Evolutionary conservation across 129 eudicot genomes (phyloP).

Genomic region (Solidago caesia): DNA sequence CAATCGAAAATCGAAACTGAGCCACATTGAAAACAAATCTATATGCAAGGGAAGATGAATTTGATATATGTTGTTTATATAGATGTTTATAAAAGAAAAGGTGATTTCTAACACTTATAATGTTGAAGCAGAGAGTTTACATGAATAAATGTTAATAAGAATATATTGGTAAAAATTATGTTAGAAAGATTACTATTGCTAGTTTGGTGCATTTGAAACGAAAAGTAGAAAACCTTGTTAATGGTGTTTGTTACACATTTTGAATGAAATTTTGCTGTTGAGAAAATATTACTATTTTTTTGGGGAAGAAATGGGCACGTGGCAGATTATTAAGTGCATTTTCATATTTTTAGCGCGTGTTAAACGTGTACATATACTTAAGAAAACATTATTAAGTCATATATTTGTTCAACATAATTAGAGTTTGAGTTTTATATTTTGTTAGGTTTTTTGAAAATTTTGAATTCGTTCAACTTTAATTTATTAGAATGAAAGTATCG

Average conservation of each 20-base stretch:
- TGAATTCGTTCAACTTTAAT: no score
- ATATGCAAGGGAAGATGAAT: background rate
- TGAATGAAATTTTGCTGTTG: slow-evolving; percentile 16
- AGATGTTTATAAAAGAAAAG: background rate
- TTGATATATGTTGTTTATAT: background rate
- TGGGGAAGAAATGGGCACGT: slow-evolving; percentile 27
- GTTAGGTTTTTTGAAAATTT: no score
- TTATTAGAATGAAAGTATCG: no score
- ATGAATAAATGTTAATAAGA: background rate
- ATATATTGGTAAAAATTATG: background rate
- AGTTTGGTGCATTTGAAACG: background rate
- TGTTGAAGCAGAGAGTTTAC: slow-evolving; percentile 24
- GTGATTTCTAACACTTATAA: background rate
- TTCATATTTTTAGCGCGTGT: slow-evolving; percentile 23
- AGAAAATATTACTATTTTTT: background rate
- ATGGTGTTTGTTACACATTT: slow-evolving; percentile 24
- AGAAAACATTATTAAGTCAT: no score
- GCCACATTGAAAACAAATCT: background rate
- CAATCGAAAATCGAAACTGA: background rate
- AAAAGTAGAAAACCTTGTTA: slow-evolving; percentile 18
- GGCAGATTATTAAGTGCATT: slow-evolving; percentile 9
- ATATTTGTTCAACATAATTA: no score
- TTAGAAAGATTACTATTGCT: slow-evolving; percentile 1
- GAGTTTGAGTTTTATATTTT: no score
- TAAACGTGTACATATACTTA: background rate